A percentile compares a stretch with the other conserved stretches of the same genome.
Conservation (phyloP, 2,329 filamentous ascomycete species). For the Boeremia lycopersici region DNA sequence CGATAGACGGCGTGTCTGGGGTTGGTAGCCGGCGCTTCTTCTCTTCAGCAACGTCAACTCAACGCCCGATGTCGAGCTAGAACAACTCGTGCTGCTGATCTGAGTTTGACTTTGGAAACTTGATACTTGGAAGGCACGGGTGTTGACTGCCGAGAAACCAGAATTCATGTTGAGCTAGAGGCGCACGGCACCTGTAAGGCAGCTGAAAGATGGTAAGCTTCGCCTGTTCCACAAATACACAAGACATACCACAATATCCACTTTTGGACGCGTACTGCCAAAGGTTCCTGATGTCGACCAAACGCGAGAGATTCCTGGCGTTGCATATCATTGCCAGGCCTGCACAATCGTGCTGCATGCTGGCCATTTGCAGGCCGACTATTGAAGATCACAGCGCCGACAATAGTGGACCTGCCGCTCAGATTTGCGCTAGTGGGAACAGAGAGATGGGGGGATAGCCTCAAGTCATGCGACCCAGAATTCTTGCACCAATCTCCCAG, state of each 20-base stretch:
- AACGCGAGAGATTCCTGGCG: constrained; percentile 5
- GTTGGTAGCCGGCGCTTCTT: background rate
- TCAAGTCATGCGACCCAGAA: constrained; percentile 7
- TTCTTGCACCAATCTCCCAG: constrained; percentile 19
- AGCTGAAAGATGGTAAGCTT: constrained; percentile 11
- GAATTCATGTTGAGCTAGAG: constrained; percentile 6
- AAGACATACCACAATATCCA: constrained; percentile 7
- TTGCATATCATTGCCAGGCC: constrained; percentile 15
- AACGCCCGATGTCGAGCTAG: background rate
- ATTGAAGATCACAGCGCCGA: constrained; percentile 3
- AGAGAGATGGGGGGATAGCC: constrained; percentile 2
- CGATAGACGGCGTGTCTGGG: background rate
- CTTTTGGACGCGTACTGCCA: constrained; percentile 10
- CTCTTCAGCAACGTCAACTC: constrained; percentile 1
- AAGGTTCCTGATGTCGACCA: constrained; percentile 1
- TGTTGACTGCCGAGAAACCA: constrained; percentile 10
- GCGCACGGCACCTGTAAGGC: constrained; percentile 11
- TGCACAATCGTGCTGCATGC: constrained; percentile 12
- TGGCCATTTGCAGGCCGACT: constrained; percentile 10
- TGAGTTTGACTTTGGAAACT: background rate
- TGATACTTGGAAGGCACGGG: constrained; percentile 9
- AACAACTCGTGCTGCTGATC: background rate
- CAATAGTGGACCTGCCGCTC: constrained; percentile 3
- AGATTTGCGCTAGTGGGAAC: constrained; percentile 9
- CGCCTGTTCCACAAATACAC: constrained; percentile 10